A percentile compares a stretch with the other conserved stretches of the same genome.
Evolutionary conservation across 2,329 filamentous ascomycete species (phyloP).

Genomic region (Cladophialophora psammophila): DNA sequence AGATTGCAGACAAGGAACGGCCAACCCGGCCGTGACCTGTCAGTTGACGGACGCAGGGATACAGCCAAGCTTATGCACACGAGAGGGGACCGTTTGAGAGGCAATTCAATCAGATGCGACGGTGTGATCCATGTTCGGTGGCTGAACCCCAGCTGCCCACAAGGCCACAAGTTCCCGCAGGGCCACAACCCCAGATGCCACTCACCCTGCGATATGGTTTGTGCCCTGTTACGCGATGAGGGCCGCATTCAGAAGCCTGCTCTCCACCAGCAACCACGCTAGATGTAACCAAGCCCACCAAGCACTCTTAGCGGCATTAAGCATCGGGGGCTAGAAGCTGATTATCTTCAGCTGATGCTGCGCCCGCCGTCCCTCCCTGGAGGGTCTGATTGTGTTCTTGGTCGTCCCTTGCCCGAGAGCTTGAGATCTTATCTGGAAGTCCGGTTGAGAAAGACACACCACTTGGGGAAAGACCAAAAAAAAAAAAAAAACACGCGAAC

Average conservation of each 20-base stretch:
- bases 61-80: conserved; percentile 19
- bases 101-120: conserved; percentile 31
- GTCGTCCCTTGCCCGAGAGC: not conserved
- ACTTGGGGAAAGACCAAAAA: no score
- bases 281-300: conserved; percentile 2
- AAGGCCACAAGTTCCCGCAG: not conserved
- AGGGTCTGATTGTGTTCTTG: not conserved
- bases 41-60: conserved; percentile 1
- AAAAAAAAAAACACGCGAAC: not conserved
- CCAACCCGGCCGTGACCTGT: conserved; percentile 7
- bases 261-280: conserved; percentile 21
- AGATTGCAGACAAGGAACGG: conserved; percentile 16
- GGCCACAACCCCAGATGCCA: conserved; percentile 7
- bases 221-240: conserved; percentile 26
- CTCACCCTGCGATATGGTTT: conserved; percentile 25
- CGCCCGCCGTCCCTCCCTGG: not conserved
- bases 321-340: conserved; percentile 24
- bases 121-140: conserved; percentile 20
- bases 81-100: conserved; percentile 15
- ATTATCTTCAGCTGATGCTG: conserved; percentile 11
- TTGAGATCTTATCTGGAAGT: not conserved
- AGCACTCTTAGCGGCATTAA: conserved; percentile 25
- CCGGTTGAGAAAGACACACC: not conserved
- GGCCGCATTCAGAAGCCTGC: conserved; percentile 19
- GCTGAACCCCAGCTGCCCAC: conserved; percentile 28